Evolutionary conservation across 352 stramenopile species (phyloP), one percentile per base, ranked within the genome.

Genomic region (Thalassiosira oceanica): DNA sequence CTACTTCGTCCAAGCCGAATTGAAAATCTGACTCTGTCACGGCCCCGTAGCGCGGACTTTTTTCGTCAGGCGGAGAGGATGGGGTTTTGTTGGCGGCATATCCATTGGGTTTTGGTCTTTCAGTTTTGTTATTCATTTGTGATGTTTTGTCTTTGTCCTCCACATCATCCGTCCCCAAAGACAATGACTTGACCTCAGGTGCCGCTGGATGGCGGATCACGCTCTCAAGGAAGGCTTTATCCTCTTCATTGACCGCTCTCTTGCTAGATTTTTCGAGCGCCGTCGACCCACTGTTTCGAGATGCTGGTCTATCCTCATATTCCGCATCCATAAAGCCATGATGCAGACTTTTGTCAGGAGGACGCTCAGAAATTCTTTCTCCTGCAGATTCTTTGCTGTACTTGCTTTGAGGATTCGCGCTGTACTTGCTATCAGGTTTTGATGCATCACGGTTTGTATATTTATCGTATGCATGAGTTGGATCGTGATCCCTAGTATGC

Each of bases 301-400:
- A 52, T 33, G 20, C 1, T 0, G 63, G 63, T 28, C 63, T 52
- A 53, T 74, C 33, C 28, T 58, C 53, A 49, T 74, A 74, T 21
- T 26, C 55, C 15, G 65, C 54, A 39, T 74, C 63, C 63, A 67
- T 74, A 23, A 74, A 74, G n/a, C 63, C 63, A 42, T 74, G 63
- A 46, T 74, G 37, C 35, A 67, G 21, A 11, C 27, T 53, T 36
- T 74, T 74, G 21, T 66, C 20, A 13, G 44, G 35, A 11, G 51
- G 63, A 6, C 63, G 24, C 26, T 54, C 49, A 27, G 52, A 66
- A 48, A 74, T 74, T 27, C 54, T 44, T 29, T 74, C 46, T 18
- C 63, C 54, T 18, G 62, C 52, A 1, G 52, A 24, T 36, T 18
- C 20, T 43, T 63, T 11, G 23, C 44, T 27, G 37, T 63, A 53